Evolutionary conservation across 2,329 filamentous ascomycete species (phyloP).

Genomic region (Sphaceloma murrayae): DNA sequence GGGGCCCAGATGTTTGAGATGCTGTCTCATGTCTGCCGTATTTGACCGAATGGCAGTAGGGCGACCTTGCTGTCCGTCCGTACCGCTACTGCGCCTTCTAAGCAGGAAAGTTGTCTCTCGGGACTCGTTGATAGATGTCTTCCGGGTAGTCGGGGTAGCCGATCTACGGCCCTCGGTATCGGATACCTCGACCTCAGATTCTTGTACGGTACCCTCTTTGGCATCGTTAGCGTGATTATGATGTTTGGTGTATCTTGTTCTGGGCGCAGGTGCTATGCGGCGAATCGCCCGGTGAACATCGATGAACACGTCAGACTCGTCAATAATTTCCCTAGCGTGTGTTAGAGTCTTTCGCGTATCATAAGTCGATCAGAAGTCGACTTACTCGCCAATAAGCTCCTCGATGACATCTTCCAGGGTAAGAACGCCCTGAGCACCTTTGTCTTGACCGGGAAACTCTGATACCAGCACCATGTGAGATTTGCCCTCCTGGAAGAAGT

Average conservation of each 20-base stretch:
- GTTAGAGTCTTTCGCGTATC: too few relatives aligned
- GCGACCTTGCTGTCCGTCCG: conserved; percentile 23
- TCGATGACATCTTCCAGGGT: conserved; percentile 98
- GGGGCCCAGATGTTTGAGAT: conserved; percentile 54
- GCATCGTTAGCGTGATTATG: conserved; percentile 18
- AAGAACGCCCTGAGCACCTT: conserved; percentile 84
- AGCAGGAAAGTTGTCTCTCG: conserved; percentile 34
- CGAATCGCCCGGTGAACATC: conserved; percentile 98
- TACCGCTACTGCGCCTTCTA: conserved; percentile 38
- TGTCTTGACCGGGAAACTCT: conserved; percentile 78
- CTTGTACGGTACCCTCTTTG: conserved; percentile 19
- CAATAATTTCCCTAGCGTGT: conserved; percentile 74
- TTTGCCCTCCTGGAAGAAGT: conserved; percentile 99
- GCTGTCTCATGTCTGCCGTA: conserved; percentile 48
- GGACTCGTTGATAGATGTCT: conserved; percentile 29
- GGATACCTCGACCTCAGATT: conserved; percentile 22
- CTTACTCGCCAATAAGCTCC: conserved; percentile 92
- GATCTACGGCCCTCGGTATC: conserved; percentile 17
- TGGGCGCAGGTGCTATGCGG: conserved; percentile 74
- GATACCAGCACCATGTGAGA: conserved; percentile 98
- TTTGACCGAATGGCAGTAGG: conserved; percentile 39
- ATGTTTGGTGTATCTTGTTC: conserved; percentile 39
- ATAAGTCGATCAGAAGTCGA: too few relatives aligned
- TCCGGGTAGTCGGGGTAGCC: conserved; percentile 18
- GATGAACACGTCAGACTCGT: conserved; percentile 96